Base-by-base conservation (phyloP, 306 rosid species). In the Citrullus amarus region DNA sequence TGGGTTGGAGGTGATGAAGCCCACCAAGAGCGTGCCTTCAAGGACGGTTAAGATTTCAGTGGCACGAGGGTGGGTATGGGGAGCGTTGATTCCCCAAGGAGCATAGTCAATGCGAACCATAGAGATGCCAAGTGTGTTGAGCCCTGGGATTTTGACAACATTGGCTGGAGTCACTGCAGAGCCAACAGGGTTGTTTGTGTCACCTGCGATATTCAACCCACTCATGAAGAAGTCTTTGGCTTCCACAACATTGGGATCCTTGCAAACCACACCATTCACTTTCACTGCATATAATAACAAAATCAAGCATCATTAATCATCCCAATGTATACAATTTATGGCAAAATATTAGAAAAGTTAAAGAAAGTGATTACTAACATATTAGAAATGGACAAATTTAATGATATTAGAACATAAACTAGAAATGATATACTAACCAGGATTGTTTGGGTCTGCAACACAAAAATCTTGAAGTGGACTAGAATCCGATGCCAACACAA, bases 1-100 rank as follows among this genome's bases (percentile, higher is more conserved):
- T 0, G 87, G 81, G 59, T 72, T 83, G 6, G 89, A 81, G 2
- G 89, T 86, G 57, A 83, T 73, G 13, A 86, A 86, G 18, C 89
- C 89, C 0, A 81, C 85, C 43, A 83, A 77, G 13, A 83, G 87
- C 6, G 51, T 76, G 22, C 87, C 89, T 62, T 81, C 82, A 1
- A 86, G 61, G 8, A 86, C 79, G 0, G 85, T 81, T 56, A 81
- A 43, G 51, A 83, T 77, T 75, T 86, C 85, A 0, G 85, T 41
- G 16, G 85, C 85, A 1, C 82, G 66, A 8, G 89, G 89, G 41
- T 86, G 87, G 6, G 79, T 67, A 79, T 84, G 89, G 10, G 82
- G 84, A 4, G 89, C 77, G 1, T 87, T 85, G 79, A 77, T 51
- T 2, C 6, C 88, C 88, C 76, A 59, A 0, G 86, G 86, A 5